A percentile compares a stretch with the other conserved stretches of the same genome.
Conservation (phyloP, 177 flowering plant species). For the Telopea speciosissima region DNA sequence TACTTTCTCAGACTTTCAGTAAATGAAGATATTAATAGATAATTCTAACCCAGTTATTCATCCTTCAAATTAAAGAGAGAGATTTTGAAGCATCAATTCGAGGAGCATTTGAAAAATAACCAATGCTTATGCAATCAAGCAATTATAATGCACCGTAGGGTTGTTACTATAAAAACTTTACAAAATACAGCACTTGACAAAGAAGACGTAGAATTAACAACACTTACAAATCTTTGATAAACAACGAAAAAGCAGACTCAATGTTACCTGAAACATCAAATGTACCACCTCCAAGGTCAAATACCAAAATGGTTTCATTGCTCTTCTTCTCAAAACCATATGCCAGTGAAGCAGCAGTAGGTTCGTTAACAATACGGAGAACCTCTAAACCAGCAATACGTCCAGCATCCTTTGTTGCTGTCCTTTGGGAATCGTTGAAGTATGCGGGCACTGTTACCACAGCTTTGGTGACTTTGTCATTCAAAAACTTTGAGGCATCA, state of each 20-base stretch:
- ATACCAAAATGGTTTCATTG: constrained; percentile 43
- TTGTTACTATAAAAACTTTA: too few species aligned
- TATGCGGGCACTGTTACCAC: constrained; percentile 47
- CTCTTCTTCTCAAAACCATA: constrained; percentile 46
- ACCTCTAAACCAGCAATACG: constrained; percentile 44
- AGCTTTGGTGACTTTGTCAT: constrained; percentile 38
- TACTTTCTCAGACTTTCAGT: too few species aligned
- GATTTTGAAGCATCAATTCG: too few species aligned
- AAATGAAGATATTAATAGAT: too few species aligned
- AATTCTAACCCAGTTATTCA: too few species aligned
- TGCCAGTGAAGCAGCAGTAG: constrained; percentile 47
- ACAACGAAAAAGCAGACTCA: background rate
- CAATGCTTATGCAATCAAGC: too few species aligned
- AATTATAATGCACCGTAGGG: too few species aligned
- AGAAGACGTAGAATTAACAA: background rate
- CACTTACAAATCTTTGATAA: background rate
- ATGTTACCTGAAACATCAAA: constrained; percentile 43
- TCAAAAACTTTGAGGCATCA: constrained; percentile 44
- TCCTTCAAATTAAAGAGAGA: too few species aligned
- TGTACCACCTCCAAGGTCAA: constrained; percentile 46
- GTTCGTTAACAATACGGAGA: constrained; percentile 45
- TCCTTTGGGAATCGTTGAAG: constrained; percentile 45
- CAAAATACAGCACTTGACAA: background rate
- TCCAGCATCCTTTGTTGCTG: constrained; percentile 50
- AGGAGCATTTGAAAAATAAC: too few species aligned